Conservation (phyloP, 108 stramenopile species). For the Nitzschia sp. region DNA sequence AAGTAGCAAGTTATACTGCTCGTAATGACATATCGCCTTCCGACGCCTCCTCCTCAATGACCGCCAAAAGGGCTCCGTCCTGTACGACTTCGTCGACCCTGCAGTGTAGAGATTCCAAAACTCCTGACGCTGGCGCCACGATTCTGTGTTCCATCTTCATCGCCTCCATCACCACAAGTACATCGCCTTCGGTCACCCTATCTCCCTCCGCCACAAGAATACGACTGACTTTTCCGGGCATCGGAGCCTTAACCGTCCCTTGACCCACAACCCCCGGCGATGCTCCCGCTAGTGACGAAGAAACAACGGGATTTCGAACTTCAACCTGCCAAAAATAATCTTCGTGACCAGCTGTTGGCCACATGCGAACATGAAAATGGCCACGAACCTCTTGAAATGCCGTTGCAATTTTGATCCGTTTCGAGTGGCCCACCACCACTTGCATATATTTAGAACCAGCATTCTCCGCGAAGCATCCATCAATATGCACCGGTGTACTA, state of each 20-base stretch:
- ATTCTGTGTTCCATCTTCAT: conserved; percentile 94
- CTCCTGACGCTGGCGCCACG: conserved; percentile 59
- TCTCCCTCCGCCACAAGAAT: conserved; percentile 64
- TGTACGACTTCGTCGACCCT: conserved; percentile 60
- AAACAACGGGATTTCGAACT: conserved; percentile 24
- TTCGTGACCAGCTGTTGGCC: conserved; percentile 29
- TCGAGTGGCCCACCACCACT: conserved; percentile 28
- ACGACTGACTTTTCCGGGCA: conserved; percentile 85
- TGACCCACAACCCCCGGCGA: conserved; percentile 8
- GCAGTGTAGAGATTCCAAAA: conserved; percentile 37
- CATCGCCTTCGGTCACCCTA: conserved; percentile 62
- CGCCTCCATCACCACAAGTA: conserved; percentile 83
- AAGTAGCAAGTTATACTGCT: neutral
- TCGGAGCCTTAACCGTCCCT: conserved; percentile 65
- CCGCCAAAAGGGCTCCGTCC: conserved; percentile 57
- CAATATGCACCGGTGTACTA: conserved; percentile 20
- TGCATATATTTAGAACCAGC: conserved; percentile 11
- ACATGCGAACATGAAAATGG: conserved; percentile 40
- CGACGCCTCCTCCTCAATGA: conserved; percentile 31
- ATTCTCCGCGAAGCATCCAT: conserved; percentile 19
- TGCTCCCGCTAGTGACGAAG: neutral
- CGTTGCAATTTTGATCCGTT: conserved; percentile 10
- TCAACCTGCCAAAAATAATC: conserved; percentile 37
- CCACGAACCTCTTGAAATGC: conserved; percentile 23
- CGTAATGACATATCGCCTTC: neutral